These are phyloP conservation scores for Colletotrichum sp. DNA, from an alignment of 2,329 filamentous ascomycete genomes.

Conservation along the genomic window DNA sequence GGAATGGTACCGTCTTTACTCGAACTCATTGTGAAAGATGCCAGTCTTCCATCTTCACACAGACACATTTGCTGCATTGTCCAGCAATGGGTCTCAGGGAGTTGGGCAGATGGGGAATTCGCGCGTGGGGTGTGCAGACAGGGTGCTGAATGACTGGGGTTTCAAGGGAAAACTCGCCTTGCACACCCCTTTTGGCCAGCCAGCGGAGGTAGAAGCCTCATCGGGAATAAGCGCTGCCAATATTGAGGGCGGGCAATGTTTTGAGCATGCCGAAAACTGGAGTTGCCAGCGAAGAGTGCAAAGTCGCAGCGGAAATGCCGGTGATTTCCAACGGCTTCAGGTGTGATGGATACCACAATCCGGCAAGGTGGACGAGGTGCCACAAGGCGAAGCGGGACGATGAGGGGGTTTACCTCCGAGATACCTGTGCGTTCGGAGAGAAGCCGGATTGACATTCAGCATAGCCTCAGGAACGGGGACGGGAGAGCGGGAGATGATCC, in stretches of 20 bases:
- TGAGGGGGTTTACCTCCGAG: not conserved
- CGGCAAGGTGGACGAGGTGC: not conserved
- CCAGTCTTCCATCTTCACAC: not conserved
- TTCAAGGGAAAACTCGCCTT: not conserved
- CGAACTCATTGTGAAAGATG: not conserved
- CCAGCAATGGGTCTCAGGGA: not conserved
- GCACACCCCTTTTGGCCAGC: not conserved
- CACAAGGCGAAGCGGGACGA: not conserved
- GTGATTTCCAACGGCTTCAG: not conserved
- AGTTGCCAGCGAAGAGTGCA: not conserved
- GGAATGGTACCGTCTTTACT: not conserved
- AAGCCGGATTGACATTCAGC: constrained; percentile 3
- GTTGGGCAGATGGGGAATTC: not conserved
- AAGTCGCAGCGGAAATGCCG: not conserved
- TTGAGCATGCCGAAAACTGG: not conserved
- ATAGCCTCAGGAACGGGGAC: constrained; percentile 2
- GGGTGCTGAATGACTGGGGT: not conserved
- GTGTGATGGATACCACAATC: not conserved
- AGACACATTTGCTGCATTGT: not conserved
- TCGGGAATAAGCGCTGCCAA: not conserved
- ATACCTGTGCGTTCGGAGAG: not conserved
- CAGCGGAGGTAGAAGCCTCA: not conserved
- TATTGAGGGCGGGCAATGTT: not conserved
- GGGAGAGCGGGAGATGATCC: not conserved
- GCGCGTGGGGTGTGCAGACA: not conserved